These are phyloP conservation scores for Metschnikowia peoriensis DNA, from an alignment of 805 yeast species.

Conservation along the genomic window DNA sequence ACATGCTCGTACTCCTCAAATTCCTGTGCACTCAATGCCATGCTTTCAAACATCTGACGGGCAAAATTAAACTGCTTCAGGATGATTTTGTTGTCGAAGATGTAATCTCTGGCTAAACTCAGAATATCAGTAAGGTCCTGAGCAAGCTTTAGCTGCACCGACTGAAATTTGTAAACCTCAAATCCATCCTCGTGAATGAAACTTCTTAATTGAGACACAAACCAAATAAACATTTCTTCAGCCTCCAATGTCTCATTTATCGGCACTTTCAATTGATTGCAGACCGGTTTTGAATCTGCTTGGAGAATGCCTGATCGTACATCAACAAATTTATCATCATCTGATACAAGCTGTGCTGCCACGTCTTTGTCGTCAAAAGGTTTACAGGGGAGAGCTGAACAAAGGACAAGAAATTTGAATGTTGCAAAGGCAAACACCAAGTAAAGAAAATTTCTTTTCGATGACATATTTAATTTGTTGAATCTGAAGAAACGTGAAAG, in stretches of 20 bases:
- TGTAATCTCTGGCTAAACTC: background rate
- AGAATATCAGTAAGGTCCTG: background rate
- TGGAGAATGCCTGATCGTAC: too few species aligned
- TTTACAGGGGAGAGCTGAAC: too few species aligned
- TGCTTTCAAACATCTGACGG: background rate
- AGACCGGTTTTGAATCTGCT: background rate
- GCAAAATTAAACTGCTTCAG: background rate
- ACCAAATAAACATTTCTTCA: background rate
- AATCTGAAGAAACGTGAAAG: too few species aligned
- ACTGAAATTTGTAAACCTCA: background rate
- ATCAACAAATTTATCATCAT: too few species aligned
- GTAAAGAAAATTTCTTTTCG: too few species aligned
- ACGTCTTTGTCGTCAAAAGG: too few species aligned
- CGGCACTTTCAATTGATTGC: background rate
- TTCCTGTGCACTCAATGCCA: background rate
- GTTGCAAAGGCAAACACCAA: too few species aligned
- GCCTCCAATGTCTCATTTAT: background rate
- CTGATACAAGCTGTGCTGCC: too few species aligned
- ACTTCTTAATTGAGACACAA: background rate
- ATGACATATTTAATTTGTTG: too few species aligned
- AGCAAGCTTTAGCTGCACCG: background rate
- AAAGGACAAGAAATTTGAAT: too few species aligned
- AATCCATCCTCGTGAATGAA: background rate
- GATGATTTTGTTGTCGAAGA: background rate
- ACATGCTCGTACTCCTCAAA: background rate